Evolutionary conservation across 768 basidiomycete species (phyloP).

Genomic region (Boletus bicolor): DNA sequence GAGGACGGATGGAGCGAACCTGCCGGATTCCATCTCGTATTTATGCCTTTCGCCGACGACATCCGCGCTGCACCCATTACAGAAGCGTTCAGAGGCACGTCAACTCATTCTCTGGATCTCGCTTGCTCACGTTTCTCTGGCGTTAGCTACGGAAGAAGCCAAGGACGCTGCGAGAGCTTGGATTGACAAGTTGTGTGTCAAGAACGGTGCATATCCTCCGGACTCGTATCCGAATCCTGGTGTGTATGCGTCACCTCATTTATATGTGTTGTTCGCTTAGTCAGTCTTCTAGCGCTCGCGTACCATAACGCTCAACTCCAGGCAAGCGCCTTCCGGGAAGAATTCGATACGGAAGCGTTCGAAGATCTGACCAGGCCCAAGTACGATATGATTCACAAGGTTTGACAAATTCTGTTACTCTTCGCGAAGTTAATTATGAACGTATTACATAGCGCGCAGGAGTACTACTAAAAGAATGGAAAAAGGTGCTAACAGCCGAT

Average conservation of each 20-base stretch:
- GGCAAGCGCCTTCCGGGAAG: constrained; percentile 89
- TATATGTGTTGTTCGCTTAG: background rate
- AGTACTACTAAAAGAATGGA: constrained; percentile 67
- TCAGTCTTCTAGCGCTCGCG: constrained; percentile 46
- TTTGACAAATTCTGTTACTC: constrained; percentile 27
- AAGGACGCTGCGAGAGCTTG: constrained; percentile 65
- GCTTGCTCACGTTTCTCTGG: constrained; percentile 3
- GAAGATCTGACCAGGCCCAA: constrained; percentile 83
- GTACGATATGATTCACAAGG: constrained; percentile 75
- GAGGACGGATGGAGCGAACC: constrained; percentile 78
- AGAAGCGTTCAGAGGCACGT: constrained; percentile 58
- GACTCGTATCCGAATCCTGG: constrained; percentile 91
- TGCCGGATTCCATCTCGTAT: constrained; percentile 89
- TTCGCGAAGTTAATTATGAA: background rate
- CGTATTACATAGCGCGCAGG: constrained; percentile 56
- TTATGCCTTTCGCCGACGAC: constrained; percentile 94
- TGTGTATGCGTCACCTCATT: constrained; percentile 34
- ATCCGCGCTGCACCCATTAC: constrained; percentile 76
- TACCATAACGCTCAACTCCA: constrained; percentile 89
- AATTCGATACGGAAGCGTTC: constrained; percentile 73
- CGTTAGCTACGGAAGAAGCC: constrained; percentile 63
- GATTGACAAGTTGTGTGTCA: constrained; percentile 76
- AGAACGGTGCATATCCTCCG: constrained; percentile 80
- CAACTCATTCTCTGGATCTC: background rate
- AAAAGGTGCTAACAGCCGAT: constrained; percentile 56